A percentile compares a stretch with the other conserved stretches of the same genome.
Evolutionary conservation across 768 basidiomycete species (phyloP).

Genomic region (Lentinus brumalis): DNA sequence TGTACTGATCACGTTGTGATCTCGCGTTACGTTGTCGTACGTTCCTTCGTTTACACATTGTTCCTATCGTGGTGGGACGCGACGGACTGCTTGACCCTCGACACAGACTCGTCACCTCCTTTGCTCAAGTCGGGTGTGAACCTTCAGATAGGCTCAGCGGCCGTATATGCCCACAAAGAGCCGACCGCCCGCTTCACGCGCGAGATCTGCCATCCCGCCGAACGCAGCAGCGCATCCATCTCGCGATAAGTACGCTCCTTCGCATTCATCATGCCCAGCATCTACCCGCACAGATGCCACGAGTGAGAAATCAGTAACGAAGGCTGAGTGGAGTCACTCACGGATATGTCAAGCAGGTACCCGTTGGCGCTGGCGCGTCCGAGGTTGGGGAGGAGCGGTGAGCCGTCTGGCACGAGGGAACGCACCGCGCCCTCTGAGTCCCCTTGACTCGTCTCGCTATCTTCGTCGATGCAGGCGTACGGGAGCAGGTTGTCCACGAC

Average conservation of each 20-base stretch:
- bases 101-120: not conserved
- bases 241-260: conserved; percentile 69
- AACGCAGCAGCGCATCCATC: conserved; percentile 50
- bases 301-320: not conserved
- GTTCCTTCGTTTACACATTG: no score
- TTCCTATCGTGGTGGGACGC: no score
- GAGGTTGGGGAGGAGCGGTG: not conserved
- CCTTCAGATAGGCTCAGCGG: conserved; percentile 3
- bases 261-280: conserved; percentile 64
- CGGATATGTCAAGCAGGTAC: not conserved
- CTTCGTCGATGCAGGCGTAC: not conserved
- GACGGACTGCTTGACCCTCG: not conserved
- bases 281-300: conserved; percentile 38
- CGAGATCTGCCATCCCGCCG: conserved; percentile 64
- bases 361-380: not conserved
- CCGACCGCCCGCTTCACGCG: conserved; percentile 46
- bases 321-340: conserved; percentile 20
- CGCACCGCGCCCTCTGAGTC: conserved; percentile 15
- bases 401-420: not conserved
- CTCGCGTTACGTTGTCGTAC: no score
- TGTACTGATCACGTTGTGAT: no score
- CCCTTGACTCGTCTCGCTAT: not conserved
- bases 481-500: not conserved
- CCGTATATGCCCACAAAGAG: conserved; percentile 17
- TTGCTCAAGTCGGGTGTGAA: not conserved